Percentiles rank a stretch among this genome's conserved stretches.
phyloP scores from a whole-genome alignment of 441 rosid species.

The Iberis amara region DNA sequence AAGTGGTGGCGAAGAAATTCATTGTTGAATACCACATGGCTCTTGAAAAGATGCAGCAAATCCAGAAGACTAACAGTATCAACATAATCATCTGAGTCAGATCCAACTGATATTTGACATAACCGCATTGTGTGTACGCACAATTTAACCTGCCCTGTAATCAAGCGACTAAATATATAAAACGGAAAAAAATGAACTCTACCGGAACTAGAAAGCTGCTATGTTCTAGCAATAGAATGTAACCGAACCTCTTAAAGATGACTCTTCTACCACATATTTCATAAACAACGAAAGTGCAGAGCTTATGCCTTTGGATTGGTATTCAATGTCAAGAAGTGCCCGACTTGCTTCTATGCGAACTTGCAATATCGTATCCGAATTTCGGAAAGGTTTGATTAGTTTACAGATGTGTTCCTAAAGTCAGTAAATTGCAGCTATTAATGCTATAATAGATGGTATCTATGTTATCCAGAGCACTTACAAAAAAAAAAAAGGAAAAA shows the following conservation, averaged over 20 bases:
- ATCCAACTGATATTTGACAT: conserved; percentile 61
- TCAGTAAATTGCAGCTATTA: conserved; percentile 23
- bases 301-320: conserved; percentile 75
- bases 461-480: conserved; percentile 14
- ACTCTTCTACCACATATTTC: conserved; percentile 64
- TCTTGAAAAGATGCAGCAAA: conserved; percentile 73
- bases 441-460: conserved; percentile 21
- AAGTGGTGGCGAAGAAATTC: conserved; percentile 74
- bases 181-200: background rate
- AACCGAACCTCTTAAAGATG: conserved; percentile 78
- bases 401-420: conserved; percentile 72
- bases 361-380: conserved; percentile 56
- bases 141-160: conserved; percentile 85
- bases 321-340: conserved; percentile 88
- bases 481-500: conserved; percentile 10
- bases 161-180: conserved; percentile 25
- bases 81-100: conserved; percentile 43
- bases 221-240: conserved; percentile 6
- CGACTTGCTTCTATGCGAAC: conserved; percentile 83
- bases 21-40: conserved; percentile 65
- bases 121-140: conserved; percentile 68
- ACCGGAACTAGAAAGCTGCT: conserved; percentile 18
- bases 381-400: conserved; percentile 72
- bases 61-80: conserved; percentile 49
- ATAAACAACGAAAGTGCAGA: conserved; percentile 67